These are phyloP conservation scores for Colletotrichum sp. DNA, from an alignment of 2,329 filamentous ascomycete genomes.

Conservation along the genomic window DNA sequence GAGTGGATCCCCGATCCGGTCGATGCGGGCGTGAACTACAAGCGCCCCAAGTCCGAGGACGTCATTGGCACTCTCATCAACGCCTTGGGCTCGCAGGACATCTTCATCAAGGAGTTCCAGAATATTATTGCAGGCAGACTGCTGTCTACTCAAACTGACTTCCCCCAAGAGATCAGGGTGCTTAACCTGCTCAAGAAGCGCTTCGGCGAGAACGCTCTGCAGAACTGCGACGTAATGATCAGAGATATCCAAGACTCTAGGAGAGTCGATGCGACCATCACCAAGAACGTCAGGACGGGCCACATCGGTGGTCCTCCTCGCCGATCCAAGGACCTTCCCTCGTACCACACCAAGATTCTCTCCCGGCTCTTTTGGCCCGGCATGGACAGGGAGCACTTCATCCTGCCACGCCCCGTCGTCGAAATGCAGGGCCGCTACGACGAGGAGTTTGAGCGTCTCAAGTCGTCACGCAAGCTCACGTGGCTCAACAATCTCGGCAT, in stretches of 20 bases:
- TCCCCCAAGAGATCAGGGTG: constrained; percentile 81
- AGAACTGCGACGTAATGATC: constrained; percentile 97
- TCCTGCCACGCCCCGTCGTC: constrained; percentile 63
- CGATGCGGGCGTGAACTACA: constrained; percentile 92
- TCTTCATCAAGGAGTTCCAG: constrained; percentile 94
- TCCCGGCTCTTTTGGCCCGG: constrained; percentile 94
- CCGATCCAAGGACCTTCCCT: constrained; percentile 29
- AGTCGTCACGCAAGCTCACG: constrained; percentile 82
- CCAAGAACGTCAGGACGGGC: constrained; percentile 40
- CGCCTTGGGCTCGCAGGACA: constrained; percentile 82
- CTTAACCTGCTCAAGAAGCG: constrained; percentile 87
- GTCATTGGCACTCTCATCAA: constrained; percentile 90
- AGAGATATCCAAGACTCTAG: constrained; percentile 87
- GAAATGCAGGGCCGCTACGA: constrained; percentile 75
- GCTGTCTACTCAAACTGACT: constrained; percentile 68
- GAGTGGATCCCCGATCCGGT: constrained; percentile 91
- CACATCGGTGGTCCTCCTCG: constrained; percentile 22
- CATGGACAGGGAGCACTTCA: constrained; percentile 73
- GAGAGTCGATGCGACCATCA: constrained; percentile 72
- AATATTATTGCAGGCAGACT: constrained; percentile 86
- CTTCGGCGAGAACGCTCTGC: constrained; percentile 84
- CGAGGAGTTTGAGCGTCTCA: constrained; percentile 77
- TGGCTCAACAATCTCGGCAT: constrained; percentile 87
- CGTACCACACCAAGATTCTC: constrained; percentile 82
- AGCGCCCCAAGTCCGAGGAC: constrained; percentile 85